A percentile compares a stretch with the other conserved stretches of the same genome.
phyloP scores from a whole-genome alignment of 768 basidiomycete species.

The Tricholoma terreum region DNA sequence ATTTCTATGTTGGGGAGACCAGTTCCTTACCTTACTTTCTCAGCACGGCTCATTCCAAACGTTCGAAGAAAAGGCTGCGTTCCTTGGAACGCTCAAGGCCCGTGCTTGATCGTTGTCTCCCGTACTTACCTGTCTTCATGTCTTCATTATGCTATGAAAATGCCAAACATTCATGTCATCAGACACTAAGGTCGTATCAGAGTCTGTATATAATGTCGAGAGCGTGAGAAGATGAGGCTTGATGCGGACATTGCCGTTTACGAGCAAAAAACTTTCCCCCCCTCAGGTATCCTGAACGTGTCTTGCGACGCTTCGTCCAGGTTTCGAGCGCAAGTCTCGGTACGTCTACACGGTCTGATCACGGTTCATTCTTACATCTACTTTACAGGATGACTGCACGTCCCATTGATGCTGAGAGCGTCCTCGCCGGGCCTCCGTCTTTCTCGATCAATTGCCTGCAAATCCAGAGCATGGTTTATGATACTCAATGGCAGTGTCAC shows the following conservation, averaged over 20 bases:
- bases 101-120: conserved; percentile 51
- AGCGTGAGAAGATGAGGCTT: too few relatives aligned
- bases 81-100: conserved; percentile 89
- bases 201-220: not conserved
- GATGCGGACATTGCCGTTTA: too few relatives aligned
- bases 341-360: conserved; percentile 22
- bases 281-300: conserved; percentile 26
- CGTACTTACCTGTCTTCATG: conserved; percentile 37
- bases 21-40: not conserved
- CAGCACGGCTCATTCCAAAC: conserved; percentile 98
- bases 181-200: not conserved
- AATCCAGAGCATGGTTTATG: conserved; percentile 31
- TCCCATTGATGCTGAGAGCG: conserved; percentile 80
- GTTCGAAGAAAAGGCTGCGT: conserved; percentile 92
- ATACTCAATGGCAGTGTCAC: conserved; percentile 22
- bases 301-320: conserved; percentile 29
- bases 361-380: not conserved
- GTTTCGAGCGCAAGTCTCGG: conserved; percentile 43
- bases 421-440: conserved; percentile 65
- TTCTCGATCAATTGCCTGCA: conserved; percentile 32
- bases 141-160: conserved; percentile 39
- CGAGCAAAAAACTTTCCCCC: too few relatives aligned
- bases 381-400: conserved; percentile 66
- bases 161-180: conserved; percentile 13
- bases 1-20: not conserved